Conservation (phyloP, 2,329 filamentous ascomycete genomes). For the Harringtonia aguacate region DNA sequence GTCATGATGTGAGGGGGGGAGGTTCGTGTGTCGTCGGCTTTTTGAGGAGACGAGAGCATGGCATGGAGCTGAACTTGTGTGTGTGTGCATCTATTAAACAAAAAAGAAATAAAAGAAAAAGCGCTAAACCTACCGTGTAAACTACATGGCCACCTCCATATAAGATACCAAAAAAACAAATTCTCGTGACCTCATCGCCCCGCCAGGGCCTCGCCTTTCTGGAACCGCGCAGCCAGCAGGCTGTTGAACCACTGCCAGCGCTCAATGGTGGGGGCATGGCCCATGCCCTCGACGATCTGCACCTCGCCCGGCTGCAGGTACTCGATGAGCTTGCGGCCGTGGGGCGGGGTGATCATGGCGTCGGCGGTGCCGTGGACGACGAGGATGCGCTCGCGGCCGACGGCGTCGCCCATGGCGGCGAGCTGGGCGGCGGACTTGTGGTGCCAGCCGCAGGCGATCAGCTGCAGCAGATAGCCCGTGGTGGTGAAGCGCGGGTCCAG, state of each 20-base stretch:
- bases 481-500: slow-evolving; percentile 50
- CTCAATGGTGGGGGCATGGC: slow-evolving; percentile 68
- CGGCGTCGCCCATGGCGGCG: slow-evolving; percentile 49
- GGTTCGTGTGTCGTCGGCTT: no score
- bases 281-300: slow-evolving; percentile 57
- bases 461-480: slow-evolving; percentile 64
- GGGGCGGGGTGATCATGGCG: slow-evolving; percentile 64
- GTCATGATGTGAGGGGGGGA: slow-evolving; percentile 52
- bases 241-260: slow-evolving; percentile 57
- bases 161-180: neutral
- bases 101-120: neutral
- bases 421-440: slow-evolving; percentile 61
- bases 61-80: no score
- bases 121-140: neutral
- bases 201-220: slow-evolving; percentile 37
- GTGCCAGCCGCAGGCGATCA: slow-evolving; percentile 71
- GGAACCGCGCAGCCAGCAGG: slow-evolving; percentile 46
- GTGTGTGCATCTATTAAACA: neutral
- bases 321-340: slow-evolving; percentile 58
- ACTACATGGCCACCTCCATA: neutral
- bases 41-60: neutral
- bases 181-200: slow-evolving; percentile 6
- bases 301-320: slow-evolving; percentile 51
- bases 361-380: slow-evolving; percentile 69
- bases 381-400: slow-evolving; percentile 65